Percentiles rank a stretch among this genome's conserved stretches.
phyloP scores from a whole-genome alignment of 176 grass and related monocot species.

The Ampelocalamus luodianensis region DNA sequence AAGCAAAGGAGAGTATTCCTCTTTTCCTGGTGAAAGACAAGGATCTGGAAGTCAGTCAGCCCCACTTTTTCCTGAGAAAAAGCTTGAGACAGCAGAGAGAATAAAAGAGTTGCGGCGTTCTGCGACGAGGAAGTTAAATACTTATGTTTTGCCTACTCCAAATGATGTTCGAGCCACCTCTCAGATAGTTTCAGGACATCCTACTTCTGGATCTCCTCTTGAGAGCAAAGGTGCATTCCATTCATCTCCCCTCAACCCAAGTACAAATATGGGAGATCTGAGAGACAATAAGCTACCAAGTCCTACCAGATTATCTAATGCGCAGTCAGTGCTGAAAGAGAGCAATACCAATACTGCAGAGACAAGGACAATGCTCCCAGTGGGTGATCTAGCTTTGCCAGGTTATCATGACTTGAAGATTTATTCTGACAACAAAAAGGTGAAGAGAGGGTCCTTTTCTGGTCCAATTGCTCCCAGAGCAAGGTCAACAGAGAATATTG shows the following conservation, averaged over 20 bases:
- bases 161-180: conserved; percentile 55
- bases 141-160: conserved; percentile 88
- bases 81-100: conserved; percentile 62
- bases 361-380: conserved; percentile 44
- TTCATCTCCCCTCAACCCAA: conserved; percentile 79
- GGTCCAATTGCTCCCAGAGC: conserved; percentile 63
- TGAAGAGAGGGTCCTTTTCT: conserved; percentile 71
- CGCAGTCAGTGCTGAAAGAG: conserved; percentile 76
- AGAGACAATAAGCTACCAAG: conserved; percentile 69
- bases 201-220: conserved; percentile 49
- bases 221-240: conserved; percentile 55
- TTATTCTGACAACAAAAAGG: conserved; percentile 67
- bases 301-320: conserved; percentile 61
- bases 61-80: conserved; percentile 79
- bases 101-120: conserved; percentile 70
- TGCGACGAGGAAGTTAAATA: conserved; percentile 77
- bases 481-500: conserved; percentile 59
- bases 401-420: conserved; percentile 46
- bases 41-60: conserved; percentile 75
- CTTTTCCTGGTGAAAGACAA: conserved; percentile 46
- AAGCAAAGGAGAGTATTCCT: conserved; percentile 60
- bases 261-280: conserved; percentile 56
- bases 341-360: conserved; percentile 67
- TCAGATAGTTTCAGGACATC: conserved; percentile 52
- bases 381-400: conserved; percentile 48